Evolutionary conservation across 805 yeast species (phyloP), one percentile per base, ranked within the genome.

Genomic region (Cyberlindnera euphorbiiphila): DNA sequence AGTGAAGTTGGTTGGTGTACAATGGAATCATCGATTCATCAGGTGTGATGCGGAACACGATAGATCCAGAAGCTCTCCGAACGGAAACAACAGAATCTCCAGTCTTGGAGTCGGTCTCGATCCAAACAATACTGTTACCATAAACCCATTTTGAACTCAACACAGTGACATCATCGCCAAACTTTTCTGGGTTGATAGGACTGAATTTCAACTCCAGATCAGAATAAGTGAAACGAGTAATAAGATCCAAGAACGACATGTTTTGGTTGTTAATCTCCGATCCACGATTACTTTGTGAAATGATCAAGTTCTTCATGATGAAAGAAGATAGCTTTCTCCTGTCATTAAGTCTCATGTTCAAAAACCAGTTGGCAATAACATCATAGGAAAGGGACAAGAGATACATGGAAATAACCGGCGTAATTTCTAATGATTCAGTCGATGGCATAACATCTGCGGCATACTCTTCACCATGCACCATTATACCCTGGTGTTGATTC

Each of bases 341-440:
- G 33, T 78, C 79, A n/a, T 60, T 61, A 42, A 80, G 42, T 13
- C 69, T 68, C 54, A 86, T 71, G 39, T 79, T 74, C 49, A 85
- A 60, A 46, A 79, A 85, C 89, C 94, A 84, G 29, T 72, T 69
- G 2, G 81, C 65, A 18, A 87, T 74, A 3, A 85, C 83, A 32
- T 69, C 71, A 53, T 81, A 84, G 0, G 95, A 83, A 32, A 82
- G 61, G 1, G 78, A 65, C 18, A 74, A 62, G 20, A 81, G 63
- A 54, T 84, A 86, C 34, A 74, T 78, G 0, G 84, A 69, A 30
- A 84, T 50, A 2, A 70, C 66, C 2, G 75, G 70, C 0, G 76
- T 65, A 6, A 72, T 62, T 37, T 65, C 72, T 25, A 62, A 55
- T 4, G 64, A 48, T 9, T 56, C 62, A 6, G 85, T 78, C 0